phyloP scores from a whole-genome alignment of 371 early-diverging fungal species.

The Circinella minor region DNA sequence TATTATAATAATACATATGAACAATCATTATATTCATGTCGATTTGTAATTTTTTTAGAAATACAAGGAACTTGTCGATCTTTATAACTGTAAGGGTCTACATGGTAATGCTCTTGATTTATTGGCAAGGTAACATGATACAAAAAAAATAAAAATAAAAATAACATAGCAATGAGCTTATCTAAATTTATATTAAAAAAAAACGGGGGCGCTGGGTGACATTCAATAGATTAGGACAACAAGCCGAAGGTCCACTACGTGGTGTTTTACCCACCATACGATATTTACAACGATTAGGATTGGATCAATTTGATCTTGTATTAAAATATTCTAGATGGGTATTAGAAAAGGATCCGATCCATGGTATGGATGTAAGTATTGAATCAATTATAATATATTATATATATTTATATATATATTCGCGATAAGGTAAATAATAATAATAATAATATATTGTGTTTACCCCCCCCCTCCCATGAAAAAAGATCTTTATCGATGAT shows the following conservation, averaged over 20 bases:
- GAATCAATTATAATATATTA: background rate
- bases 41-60: conserved; percentile 43
- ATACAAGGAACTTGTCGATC: conserved; percentile 85
- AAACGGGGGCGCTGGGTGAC: no score
- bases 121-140: conserved; percentile 56
- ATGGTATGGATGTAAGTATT: conserved; percentile 76
- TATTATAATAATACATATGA: no score
- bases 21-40: background rate
- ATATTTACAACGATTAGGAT: conserved; percentile 79
- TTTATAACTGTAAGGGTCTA: conserved; percentile 87
- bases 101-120: conserved; percentile 87
- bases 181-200: background rate
- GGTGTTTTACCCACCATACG: conserved; percentile 72
- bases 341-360: conserved; percentile 65
- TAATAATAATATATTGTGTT: background rate
- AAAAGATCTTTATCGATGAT: conserved; percentile 80
- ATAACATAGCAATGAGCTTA: conserved; percentile 2
- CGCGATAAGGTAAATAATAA: background rate
- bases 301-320: conserved; percentile 79
- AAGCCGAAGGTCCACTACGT: conserved; percentile 56
- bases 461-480: background rate
- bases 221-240: conserved; percentile 48
- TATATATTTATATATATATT: background rate
- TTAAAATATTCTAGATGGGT: conserved; percentile 83
- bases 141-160: conserved; percentile 9